These are phyloP conservation scores for Aureobasidium sp. DNA, from an alignment of 2,329 filamentous ascomycete species.

Conservation along the genomic window DNA sequence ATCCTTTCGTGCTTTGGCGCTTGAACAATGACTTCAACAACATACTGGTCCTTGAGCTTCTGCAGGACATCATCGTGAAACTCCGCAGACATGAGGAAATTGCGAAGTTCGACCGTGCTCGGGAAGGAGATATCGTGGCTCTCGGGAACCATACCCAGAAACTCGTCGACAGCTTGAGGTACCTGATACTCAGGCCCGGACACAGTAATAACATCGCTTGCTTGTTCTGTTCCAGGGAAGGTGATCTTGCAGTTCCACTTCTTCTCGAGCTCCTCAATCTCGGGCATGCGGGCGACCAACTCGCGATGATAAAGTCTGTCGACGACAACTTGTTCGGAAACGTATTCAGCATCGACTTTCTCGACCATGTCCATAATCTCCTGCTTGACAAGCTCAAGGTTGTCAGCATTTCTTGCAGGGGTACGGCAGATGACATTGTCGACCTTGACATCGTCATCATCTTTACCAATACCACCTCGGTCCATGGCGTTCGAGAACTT, in stretches of 20 bases:
- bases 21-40: conserved; percentile 75
- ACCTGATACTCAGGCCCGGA: conserved; percentile 98
- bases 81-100: conserved; percentile 73
- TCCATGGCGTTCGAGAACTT: conserved; percentile 99
- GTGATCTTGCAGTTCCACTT: conserved; percentile 99
- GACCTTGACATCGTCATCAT: conserved; percentile 96
- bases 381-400: conserved; percentile 92
- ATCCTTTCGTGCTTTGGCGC: conserved; percentile 36
- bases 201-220: conserved; percentile 91
- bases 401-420: conserved; percentile 92
- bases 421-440: conserved; percentile 99
- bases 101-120: conserved; percentile 66
- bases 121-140: conserved; percentile 85
- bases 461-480: conserved; percentile 82
- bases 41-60: conserved; percentile 85
- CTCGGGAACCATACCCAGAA: conserved; percentile 96
- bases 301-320: conserved; percentile 94
- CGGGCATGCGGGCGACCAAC: conserved; percentile 76
- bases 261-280: conserved; percentile 93
- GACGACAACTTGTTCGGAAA: conserved; percentile 85
- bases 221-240: conserved; percentile 95
- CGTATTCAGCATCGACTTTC: conserved; percentile 93
- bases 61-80: conserved; percentile 73
- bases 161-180: conserved; percentile 90
- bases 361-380: conserved; percentile 99